phyloP scores from a whole-genome alignment of 2,329 filamentous ascomycete species.

The Pseudogymnoascus sp. region DNA sequence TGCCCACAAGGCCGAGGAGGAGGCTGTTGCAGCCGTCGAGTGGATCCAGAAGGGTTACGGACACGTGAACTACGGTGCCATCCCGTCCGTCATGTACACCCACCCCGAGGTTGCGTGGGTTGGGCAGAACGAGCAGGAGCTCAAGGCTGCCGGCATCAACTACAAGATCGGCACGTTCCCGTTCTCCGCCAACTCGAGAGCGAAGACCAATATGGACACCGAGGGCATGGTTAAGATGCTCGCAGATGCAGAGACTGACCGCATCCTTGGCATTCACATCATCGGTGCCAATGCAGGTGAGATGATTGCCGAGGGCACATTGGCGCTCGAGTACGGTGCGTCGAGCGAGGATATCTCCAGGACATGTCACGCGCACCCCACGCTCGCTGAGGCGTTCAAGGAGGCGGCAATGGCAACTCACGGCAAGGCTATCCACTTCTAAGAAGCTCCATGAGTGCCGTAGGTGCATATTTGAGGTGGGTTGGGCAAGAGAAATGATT shows the following conservation, averaged over 20 bases:
- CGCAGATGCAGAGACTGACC: constrained; percentile 90
- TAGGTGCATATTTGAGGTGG: background rate
- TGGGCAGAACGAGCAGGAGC: constrained; percentile 91
- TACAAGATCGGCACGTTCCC: constrained; percentile 94
- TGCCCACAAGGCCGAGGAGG: constrained; percentile 98
- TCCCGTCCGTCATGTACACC: constrained; percentile 99
- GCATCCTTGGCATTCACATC: constrained; percentile 92
- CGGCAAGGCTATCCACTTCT: constrained; percentile 93
- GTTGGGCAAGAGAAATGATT: background rate
- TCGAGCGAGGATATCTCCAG: constrained; percentile 90
- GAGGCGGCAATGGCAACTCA: constrained; percentile 98
- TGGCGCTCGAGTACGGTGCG: constrained; percentile 94
- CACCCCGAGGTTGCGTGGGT: constrained; percentile 98
- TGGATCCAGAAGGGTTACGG: constrained; percentile 97
- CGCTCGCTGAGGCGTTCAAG: constrained; percentile 95
- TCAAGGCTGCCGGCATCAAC: constrained; percentile 81
- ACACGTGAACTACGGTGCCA: constrained; percentile 97
- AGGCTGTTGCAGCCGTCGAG: constrained; percentile 88
- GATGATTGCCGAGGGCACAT: constrained; percentile 96
- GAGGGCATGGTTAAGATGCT: constrained; percentile 97
- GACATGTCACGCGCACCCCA: constrained; percentile 95
- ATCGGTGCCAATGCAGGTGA: constrained; percentile 92
- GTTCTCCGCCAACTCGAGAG: constrained; percentile 95
- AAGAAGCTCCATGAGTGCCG: constrained; percentile 27
- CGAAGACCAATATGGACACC: constrained; percentile 96